Base-by-base conservation (phyloP, 2,329 filamentous ascomycete species). In the Aspergillus sclerotialis region DNA sequence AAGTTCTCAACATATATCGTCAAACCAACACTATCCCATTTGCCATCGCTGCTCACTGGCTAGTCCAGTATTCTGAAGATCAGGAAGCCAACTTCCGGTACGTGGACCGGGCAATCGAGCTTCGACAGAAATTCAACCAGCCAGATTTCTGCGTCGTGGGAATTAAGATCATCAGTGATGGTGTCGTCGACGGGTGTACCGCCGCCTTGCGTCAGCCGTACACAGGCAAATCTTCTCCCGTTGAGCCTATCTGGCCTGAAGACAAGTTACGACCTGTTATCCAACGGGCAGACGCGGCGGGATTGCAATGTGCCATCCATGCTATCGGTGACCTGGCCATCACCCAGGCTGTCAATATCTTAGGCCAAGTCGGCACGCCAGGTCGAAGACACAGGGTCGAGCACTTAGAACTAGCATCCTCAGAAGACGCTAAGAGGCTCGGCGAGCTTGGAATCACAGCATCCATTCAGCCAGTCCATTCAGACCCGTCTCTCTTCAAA, bases 241-340 rank as follows among this genome's bases (percentile, higher is more conserved):
- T 62, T 28, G 66, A 66, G 3, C 64, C 68, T 1, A 64, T 72
- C 36, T 73, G 69, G 69, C 62, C 61, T 0, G 53, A 53, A 4
- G 50, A 61, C 10, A 59, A 60, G 50, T 54, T 72, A 3, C 49
- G 45, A 15, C 58, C 60, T 2, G 67, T 71, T 0, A 62, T 72
- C 6, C 49, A 60, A 29, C 61, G 58, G 29, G 68, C 69, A 3
- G 63, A 64, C 28, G 42, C 50, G 3, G 64, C 64, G 2, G 61
- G 60, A 0, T 49, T 73, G 1, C 69, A 72, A 45, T 69, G 66
- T 36, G 69, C 69, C 1, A 53, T 73, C 9, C 69, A 73, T 38
- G 69, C 69, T 4, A 73, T 72, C 37, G 69, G 69, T n/a, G 69
- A 73, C 37, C 52, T 50, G 33, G 63, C 69, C 4, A 58, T 71